Base-by-base conservation (phyloP, 495 filamentous ascomycete genomes). In the Hypoxylon cercidicola region DNA sequence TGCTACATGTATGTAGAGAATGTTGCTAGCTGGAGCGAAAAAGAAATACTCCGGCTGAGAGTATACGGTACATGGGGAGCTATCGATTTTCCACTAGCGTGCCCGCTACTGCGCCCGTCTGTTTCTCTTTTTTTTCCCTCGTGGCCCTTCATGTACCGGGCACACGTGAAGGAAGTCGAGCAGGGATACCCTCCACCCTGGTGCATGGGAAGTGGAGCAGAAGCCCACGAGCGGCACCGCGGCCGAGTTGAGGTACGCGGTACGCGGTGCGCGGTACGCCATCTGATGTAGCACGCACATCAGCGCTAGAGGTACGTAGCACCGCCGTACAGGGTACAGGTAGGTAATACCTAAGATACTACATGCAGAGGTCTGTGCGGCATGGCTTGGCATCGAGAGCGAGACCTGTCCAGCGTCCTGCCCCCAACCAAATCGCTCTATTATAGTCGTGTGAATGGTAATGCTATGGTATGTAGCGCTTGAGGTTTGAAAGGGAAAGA, bases 131-230 rank as follows among this genome's bases (percentile, higher is more conserved):
- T 59, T 68, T 64, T 67, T 62, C 64, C 70, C 55, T 62, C 62
- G 60, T 66, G 60, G 63, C 70, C 51, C 40, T 30, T 45, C 48
- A 62, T 56, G 66, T 62, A 68, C 58, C 58, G 43, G 45, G 51
- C 41, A 70, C 71, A 60, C 64, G 71, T 64, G 62, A 64, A 44
- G 13, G 12, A 73, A 55, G 71, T 71, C 54, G 9, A 62, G 50
- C 61, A 59, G 61, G 64, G 62, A 57, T 55, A 9, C 15, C 47
- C 28, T 55, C 56, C 55, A 44, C 53, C 60, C 57, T 67, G 64
- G 68, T 62, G 61, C 66, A 63, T 62, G 56, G 58, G 44, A 55
- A 58, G 61, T 60, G 71, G 68, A 62, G 25, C 53, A 43, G 51
- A 32, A 32, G 30, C 30, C 34, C 64, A 58, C 66, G 39, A 51